phyloP scores from a whole-genome alignment of 371 early-diverging fungal genomes.

The Rhizopus stolonifer region DNA sequence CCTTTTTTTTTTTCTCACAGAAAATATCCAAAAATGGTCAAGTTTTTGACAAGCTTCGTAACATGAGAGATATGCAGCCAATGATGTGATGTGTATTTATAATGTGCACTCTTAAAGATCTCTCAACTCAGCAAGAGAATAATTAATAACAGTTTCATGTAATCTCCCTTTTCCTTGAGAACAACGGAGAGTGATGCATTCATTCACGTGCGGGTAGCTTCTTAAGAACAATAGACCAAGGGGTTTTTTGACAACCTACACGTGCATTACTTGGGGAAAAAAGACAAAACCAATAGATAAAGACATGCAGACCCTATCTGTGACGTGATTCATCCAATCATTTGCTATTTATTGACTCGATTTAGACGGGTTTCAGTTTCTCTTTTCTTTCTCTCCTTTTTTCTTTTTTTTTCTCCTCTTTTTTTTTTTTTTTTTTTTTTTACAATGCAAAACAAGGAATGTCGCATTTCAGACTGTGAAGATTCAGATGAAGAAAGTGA shows the following conservation, averaged over 20 bases:
- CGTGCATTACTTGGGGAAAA: not conserved
- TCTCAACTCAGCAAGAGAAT: no score
- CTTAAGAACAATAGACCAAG: no score
- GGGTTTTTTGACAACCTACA: not conserved
- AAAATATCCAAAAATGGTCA: not conserved
- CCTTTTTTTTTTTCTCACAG: not conserved
- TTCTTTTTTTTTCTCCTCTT: slow-evolving; percentile 3
- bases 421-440: not conserved
- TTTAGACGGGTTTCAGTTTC: not conserved
- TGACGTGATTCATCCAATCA: slow-evolving; percentile 15
- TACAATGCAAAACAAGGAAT: slow-evolving; percentile 17
- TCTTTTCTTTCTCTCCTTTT: not conserved
- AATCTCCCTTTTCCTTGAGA: no score
- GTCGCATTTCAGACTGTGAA: slow-evolving; percentile 33
- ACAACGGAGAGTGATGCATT: no score
- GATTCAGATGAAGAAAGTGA: slow-evolving; percentile 18
- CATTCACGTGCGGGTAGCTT: no score
- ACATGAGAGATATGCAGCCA: no score
- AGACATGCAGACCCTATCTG: slow-evolving; percentile 9
- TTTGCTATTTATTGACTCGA: not conserved
- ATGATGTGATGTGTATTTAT: no score
- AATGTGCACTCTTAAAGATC: no score
- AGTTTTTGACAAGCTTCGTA: no score
- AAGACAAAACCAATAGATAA: slow-evolving; percentile 1
- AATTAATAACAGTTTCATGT: no score